A percentile compares a stretch with the other conserved stretches of the same genome.
Conservation (phyloP, 768 basidiomycete genomes). For the Kwoniella sp. region DNA sequence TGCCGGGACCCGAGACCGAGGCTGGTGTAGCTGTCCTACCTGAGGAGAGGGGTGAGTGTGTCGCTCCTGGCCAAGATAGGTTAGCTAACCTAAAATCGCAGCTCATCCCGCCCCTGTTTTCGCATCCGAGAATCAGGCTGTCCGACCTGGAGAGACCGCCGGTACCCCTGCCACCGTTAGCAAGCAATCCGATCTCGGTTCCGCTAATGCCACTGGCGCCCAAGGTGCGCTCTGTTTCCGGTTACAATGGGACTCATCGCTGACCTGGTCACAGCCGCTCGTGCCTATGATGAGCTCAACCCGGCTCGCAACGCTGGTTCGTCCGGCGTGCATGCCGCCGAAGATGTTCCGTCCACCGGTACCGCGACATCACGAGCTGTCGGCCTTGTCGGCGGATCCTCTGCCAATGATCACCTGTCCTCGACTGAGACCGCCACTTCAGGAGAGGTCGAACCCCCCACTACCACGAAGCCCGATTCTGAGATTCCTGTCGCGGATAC, state of each 20-base stretch:
- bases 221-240: slow-evolving; percentile 23
- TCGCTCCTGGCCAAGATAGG: no score
- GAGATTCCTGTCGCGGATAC: no score
- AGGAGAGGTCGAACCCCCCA: no score
- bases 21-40: slow-evolving; percentile 42
- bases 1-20: slow-evolving; percentile 32
- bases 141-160: slow-evolving; percentile 28
- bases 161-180: no score
- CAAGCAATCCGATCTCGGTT: no score
- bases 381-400: no score
- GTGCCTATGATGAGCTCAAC: not conserved
- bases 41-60: slow-evolving; percentile 33
- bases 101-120: slow-evolving; percentile 1
- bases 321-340: not conserved
- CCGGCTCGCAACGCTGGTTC: not conserved
- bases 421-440: no score
- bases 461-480: no score
- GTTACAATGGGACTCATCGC: no score
- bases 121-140: slow-evolving; percentile 20
- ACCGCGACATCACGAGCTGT: not conserved
- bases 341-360: not conserved
- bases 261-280: not conserved
- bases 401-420: no score
- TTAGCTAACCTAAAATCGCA: not conserved
- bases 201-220: no score